Percentiles rank a stretch among this genome's conserved stretches.
phyloP scores from a whole-genome alignment of 345 rosid species.

The Trapa incisa region DNA sequence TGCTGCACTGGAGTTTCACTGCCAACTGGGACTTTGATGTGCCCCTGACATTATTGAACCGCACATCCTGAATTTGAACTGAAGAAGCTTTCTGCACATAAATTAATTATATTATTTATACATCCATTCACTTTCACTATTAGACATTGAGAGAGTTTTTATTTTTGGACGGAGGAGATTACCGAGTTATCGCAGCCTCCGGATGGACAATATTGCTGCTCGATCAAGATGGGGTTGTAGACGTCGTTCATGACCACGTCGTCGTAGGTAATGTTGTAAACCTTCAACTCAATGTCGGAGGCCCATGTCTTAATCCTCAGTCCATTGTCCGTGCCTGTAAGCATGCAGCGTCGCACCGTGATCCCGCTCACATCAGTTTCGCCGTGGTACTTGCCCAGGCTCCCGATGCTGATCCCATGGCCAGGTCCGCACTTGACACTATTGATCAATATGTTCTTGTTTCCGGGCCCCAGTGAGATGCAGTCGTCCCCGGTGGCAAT shows the following conservation, averaged over 20 bases:
- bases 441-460: neutral
- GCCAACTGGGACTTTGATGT: constrained; percentile 13
- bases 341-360: constrained; percentile 14
- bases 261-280: constrained; percentile 14
- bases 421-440: constrained; percentile 12
- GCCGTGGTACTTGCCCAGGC: constrained; percentile 25
- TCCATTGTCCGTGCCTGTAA: constrained; percentile 23
- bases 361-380: constrained; percentile 19
- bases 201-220: constrained; percentile 28
- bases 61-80: neutral
- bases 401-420: constrained; percentile 31
- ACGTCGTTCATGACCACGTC: constrained; percentile 21
- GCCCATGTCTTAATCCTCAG: constrained; percentile 37
- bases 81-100: neutral
- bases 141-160: too few relatives aligned
- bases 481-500: constrained; percentile 12
- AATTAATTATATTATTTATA: too few relatives aligned
- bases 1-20: neutral
- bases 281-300: neutral
- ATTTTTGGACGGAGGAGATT: too few relatives aligned
- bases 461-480: constrained; percentile 8
- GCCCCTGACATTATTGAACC: constrained; percentile 7
- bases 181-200: neutral
- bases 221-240: constrained; percentile 26
- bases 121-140: too few relatives aligned